Evolutionary conservation across 345 rosid species (phyloP).

Genomic region (thale cress (Arabidopsis thaliana)): TAIR10.1 NC_003070.9:7989501-7990000

Average conservation of each 20-base stretch:
- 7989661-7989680: conserved; percentile 39
- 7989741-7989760: not conserved
- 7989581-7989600: conserved; percentile 22
- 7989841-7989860: not conserved
- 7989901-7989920: not conserved
- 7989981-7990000: not conserved
- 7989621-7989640: conserved; percentile 46
- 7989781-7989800: not conserved
- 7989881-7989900: not conserved
- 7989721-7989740: not conserved
- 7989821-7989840: not conserved
- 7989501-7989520: conserved; percentile 16
- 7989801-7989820: not conserved
- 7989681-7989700: conserved; percentile 19
- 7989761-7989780: not conserved
- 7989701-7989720: conserved; percentile 14
- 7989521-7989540: conserved; percentile 23
- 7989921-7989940: not conserved
- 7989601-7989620: conserved; percentile 46
- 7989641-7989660: conserved; percentile 45
- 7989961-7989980: too few relatives aligned
- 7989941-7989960: too few relatives aligned
- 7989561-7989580: conserved; percentile 30
- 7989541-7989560: conserved; percentile 29
- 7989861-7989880: not conserved